Base-by-base conservation (phyloP, 2,329 filamentous ascomycete species). In the Purpureocillium takamizusanense region DNA sequence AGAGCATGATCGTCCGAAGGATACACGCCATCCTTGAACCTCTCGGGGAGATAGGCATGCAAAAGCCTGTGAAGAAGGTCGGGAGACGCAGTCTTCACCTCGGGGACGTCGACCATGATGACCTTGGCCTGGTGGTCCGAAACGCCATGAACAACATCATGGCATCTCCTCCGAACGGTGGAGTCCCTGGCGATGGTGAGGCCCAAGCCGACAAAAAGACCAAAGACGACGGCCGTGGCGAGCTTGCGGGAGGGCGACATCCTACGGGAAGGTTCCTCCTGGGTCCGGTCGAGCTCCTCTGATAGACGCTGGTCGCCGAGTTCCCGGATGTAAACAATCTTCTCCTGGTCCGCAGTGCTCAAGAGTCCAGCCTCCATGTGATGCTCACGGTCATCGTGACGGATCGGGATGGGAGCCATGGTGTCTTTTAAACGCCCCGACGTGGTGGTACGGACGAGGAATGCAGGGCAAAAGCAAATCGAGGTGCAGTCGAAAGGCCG, bases 1-100 rank as follows among this genome's bases (percentile, higher is more conserved):
- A 83, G 67, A 18, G 79, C 80, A 10, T 70, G 66, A 47, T 69
- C 70, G 51, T 83, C 81, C 45, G 77, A 75, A 45, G 74, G 69
- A 56, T 80, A 84, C 40, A 85, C 70, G 42, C 81, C 82, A 52
- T 84, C 74, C 54, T 78, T 72, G 60, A 80, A 86, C 52, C 76
- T 74, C 35, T 71, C 69, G 33, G 75, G 72, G 38, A 80, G 66
- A 50, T 79, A 71, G 44, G 70, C 65, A 56, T 84, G 78, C 25
- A 88, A 67, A 38, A 83, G 74, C 34, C 73, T 71, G 56, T 86
- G 80, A 38, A 89, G 64, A 31, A 74, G 70, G 35, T 75, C 67
- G 39, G 71, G 70, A 16, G 79, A 74, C 40, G 81, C 62, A 17
- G 67, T 66, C 43, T 71, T 65, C 38, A 81, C 60, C 39, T 79